Evolutionary conservation across 1,284 basidiomycete species (phyloP).

Genomic region (Pyrrhoderma noxium): DNA sequence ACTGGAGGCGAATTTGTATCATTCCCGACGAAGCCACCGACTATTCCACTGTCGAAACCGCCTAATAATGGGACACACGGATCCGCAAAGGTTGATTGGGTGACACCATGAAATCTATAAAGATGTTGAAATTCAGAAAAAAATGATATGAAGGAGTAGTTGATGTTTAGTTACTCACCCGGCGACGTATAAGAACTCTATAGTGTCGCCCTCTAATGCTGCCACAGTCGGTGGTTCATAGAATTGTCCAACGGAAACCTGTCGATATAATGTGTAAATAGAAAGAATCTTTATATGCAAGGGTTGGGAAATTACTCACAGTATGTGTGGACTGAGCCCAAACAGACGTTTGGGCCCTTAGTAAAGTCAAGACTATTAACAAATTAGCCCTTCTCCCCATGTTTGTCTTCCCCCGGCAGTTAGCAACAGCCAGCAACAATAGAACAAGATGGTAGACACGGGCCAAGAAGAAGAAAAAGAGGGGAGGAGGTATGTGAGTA

Average conservation of each 20-base stretch:
- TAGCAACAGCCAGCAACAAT: too few species aligned
- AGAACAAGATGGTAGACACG: too few species aligned
- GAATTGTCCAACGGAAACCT: slow-evolving; percentile 9
- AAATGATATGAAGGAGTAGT: not conserved
- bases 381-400: too few species aligned
- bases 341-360: too few species aligned
- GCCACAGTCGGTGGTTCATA: slow-evolving; percentile 5
- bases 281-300: not conserved
- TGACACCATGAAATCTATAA: slow-evolving; percentile 6
- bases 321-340: slow-evolving; percentile 1
- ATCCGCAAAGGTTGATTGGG: slow-evolving; percentile 4
- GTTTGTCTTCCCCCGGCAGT: too few species aligned
- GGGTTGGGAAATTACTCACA: not conserved
- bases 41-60: slow-evolving; percentile 13
- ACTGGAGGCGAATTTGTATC: slow-evolving; percentile 5
- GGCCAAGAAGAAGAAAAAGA: too few species aligned
- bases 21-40: slow-evolving; percentile 4
- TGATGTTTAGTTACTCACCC: not conserved
- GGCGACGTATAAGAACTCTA: slow-evolving; percentile 4
- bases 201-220: slow-evolving; percentile 1
- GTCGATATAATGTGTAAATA: not conserved
- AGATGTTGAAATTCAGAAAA: too few species aligned
- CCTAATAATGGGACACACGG: slow-evolving; percentile 8
- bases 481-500: too few species aligned
- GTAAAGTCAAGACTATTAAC: too few species aligned